phyloP scores from a whole-genome alignment of 2,329 filamentous ascomycete genomes.

The Diaporthe aspalathi region DNA sequence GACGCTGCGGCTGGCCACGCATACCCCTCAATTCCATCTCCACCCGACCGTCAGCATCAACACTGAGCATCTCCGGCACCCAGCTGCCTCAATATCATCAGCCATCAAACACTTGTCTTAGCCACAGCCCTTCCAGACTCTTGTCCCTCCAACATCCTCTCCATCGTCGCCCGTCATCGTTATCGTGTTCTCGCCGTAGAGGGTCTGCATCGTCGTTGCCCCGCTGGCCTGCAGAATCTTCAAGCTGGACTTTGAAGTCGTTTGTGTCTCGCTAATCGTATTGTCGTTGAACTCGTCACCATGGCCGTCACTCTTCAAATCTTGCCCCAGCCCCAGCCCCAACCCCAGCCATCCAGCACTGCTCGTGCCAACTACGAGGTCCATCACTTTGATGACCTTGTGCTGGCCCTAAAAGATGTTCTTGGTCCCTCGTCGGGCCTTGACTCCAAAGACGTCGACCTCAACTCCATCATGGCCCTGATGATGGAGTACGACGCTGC shows the following conservation, averaged over 20 bases:
- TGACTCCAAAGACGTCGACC: constrained; percentile 83
- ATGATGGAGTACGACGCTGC: constrained; percentile 81
- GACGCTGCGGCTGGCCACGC: constrained; percentile 13
- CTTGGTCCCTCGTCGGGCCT: constrained; percentile 86
- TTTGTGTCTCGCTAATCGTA: constrained; percentile 21
- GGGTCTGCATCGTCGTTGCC: background rate
- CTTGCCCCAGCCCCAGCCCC: background rate
- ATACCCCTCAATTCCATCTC: constrained; percentile 18
- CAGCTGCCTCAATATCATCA: constrained; percentile 19
- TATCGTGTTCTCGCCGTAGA: constrained; percentile 1
- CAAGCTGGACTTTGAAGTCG: background rate
- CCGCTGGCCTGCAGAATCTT: constrained; percentile 16
- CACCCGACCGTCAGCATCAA: background rate
- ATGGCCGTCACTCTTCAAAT: constrained; percentile 45
- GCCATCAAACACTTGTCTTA: constrained; percentile 1
- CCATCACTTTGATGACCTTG: constrained; percentile 73
- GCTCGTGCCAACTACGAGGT: constrained; percentile 5
- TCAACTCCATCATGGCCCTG: constrained; percentile 74
- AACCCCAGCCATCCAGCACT: background rate
- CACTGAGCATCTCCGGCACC: background rate
- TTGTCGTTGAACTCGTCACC: constrained; percentile 30
- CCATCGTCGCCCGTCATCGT: background rate
- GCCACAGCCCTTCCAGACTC: too few species aligned
- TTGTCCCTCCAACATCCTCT: constrained; percentile 19
- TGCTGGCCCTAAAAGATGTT: constrained; percentile 76